Evolutionary conservation across 306 rosid species (phyloP), one percentile per base, ranked within the genome.

Genomic region (Medicago arabica): DNA sequence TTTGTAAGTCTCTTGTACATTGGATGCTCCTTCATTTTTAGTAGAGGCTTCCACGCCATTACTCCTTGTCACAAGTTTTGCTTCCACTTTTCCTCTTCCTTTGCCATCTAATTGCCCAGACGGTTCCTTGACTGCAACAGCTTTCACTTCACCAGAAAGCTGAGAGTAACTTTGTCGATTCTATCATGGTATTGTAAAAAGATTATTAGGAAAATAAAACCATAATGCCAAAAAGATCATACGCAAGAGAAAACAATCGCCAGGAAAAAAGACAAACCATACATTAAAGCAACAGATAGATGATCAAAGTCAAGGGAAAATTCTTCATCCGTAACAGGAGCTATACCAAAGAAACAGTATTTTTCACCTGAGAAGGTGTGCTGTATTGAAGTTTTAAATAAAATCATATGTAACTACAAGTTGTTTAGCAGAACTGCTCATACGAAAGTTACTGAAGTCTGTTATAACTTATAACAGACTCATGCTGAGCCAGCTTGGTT

Each of bases 121-220:
- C 53, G 89, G 76, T 60, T 87, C 98, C 85, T 88, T 92, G 68
- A 77, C 76, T 41, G 77, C 80, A 75, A 83, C 80, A 72, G 81
- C 83, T 84, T 85, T 87, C 63, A 77, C 74, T 41, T 85, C 89
- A 76, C 96, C 97, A 60, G 87, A 76, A 14, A 88, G 88, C 81
- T 86, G 92, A 75, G 89, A 78, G 85, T 85, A 89, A 80, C 86
- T 89, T 86, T 90, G 96, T 76, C 99, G 98, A 83, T 95, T 95
- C 99, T 95, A 71, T 71, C 83, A 83, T 17, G 14, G 76, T 14
- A 54, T 54, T 9, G 34, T 62, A 70, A 63, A 50, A 74, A 51
- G 54, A 9, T 49, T 65, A 78, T 61, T 61, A 61, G 67, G 59
- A 69, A 65, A 51, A 17, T 53, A 4, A 43, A 9, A 55, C 39